Evolutionary conservation across 2,329 filamentous ascomycete species (phyloP), one percentile per base, ranked within the genome.

Genomic region (Nemania abortiva): DNA sequence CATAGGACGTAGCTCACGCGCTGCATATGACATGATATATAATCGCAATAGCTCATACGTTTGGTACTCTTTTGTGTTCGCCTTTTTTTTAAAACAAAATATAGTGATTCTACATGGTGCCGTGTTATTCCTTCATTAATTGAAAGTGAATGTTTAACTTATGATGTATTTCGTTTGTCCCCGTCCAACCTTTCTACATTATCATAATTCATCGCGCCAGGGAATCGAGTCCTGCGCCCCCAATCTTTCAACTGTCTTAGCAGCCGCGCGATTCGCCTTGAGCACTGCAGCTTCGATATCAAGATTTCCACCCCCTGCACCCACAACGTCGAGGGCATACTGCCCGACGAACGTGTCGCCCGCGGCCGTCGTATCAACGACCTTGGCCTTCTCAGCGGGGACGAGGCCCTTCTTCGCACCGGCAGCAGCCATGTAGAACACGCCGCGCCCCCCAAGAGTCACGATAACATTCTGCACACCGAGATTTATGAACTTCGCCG

Each of bases 271-370:
- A 66, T 90, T 91, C 1, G 90, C 88, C 79, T 85, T 86, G 54
- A 81, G 79, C 55, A 92, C 86, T 0, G 91, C 89, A 1, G 84
- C 83, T 67, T 87, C 87, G 53, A 92, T 85, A 66, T 87, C 84
- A 66, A 89, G 87, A 7, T 45, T 10, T n/a, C 37, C 13, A 66
- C 69, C n/a, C 20, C 50, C 55, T 0, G 61, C 70, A 11, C 57
- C 85, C 47, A 93, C 92, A 34, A 91, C 87, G 66, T 90, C 88
- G 29, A 96, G 88, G 2, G 93, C 92, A 79, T 97, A 97, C 24
- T 89, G 92, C 1, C 96, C 95, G 5, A 97, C 93, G 82, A 98
- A 98, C 0, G 95, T 98, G 79, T 98, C 95, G 0, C 95, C 95
- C 5, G 96, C 96, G 1, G 92, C 95, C 7, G 95, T 98, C 0